Base-by-base conservation (phyloP, 2,329 filamentous ascomycete genomes). In the Dothidotthia symphoricarpi region DNA sequence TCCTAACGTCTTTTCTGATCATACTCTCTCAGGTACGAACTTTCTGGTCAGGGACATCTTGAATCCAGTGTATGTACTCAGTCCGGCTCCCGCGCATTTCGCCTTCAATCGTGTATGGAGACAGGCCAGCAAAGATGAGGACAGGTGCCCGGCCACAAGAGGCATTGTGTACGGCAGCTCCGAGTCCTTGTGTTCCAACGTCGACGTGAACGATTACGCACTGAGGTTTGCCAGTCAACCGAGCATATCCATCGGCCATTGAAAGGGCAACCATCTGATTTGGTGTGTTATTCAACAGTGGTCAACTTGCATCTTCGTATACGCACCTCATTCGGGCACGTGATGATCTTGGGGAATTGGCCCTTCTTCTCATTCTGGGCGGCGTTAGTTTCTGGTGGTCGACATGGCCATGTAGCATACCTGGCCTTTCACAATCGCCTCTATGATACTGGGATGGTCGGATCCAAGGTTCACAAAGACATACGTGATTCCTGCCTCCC, bases 11-110 rank as follows among this genome's bases (percentile, higher is more conserved):
- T 6, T 22, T 9, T 22, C 19, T 22, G 19, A n/a, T n/a, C n/a
- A n/a, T 22, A 22, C 5, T 9, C 19, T 22, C 9, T 5, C 9
- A 6, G 5, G 19, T 9, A 22, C 19, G 9, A 22, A 22, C 19
- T 22, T 85, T 87, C 64, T 91, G 87, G 55, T 91, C 85, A 0
- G 84, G 86, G 3, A 89, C 83, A 64, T 91, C 85, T 57, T 91
- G 86, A 22, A 90, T 84, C 85, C 86, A 91, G 63, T 91, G 86
- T 51, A 89, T 90, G 62, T 87, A 90, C 66, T 91, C 87, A 1
- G 85, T 89, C 36, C 86, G 51, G 47, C 63, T 67, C 10, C 86
- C 86, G 1, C 83, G 76, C 69, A 85, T 80, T 66, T 91, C 86
- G 12, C 86, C 86, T 53, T 89, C 85, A 19, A 83, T 75, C 0